Evolutionary conservation across 306 rosid genomes (phyloP).

Genomic region (Neltuma alba): DNA sequence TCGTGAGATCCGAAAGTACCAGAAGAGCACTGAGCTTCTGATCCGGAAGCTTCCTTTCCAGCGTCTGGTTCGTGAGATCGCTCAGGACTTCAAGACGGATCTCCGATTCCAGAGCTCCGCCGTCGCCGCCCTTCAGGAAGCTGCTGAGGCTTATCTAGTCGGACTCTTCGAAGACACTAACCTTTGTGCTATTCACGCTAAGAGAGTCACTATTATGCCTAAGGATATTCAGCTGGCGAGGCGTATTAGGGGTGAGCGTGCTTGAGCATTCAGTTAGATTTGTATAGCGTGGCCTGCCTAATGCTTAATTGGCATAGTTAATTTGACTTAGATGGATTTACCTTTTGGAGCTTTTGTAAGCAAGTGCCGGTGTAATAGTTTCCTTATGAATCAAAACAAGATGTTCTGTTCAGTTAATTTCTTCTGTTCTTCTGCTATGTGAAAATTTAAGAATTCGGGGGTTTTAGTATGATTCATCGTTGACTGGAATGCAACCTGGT

Average conservation of each 20-base stretch:
- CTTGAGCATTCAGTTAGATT: not conserved
- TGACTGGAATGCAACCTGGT: too few relatives aligned
- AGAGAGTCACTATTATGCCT: not conserved
- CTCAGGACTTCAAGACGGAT: not conserved
- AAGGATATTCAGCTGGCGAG: not conserved
- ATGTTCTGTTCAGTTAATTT: not conserved
- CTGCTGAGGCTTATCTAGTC: not conserved
- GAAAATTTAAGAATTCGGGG: too few relatives aligned
- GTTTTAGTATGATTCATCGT: too few relatives aligned
- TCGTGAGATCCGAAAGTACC: not conserved
- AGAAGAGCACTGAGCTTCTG: not conserved
- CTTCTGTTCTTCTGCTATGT: too few relatives aligned
- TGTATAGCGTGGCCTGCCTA: not conserved
- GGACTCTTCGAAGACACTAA: not conserved
- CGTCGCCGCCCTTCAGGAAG: not conserved
- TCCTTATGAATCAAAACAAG: not conserved
- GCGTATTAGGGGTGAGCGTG: not conserved
- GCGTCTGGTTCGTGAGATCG: not conserved
- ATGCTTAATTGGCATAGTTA: not conserved
- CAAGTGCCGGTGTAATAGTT: not conserved
- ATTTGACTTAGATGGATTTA: not conserved
- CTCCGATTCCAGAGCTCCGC: not conserved
- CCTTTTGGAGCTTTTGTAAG: not conserved
- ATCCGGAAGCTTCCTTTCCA: not conserved
- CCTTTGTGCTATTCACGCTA: not conserved